A percentile compares a stretch with the other conserved stretches of the same genome.
Conservation (phyloP, 179 eudicot genomes). For the Beta corolliflora region DNA sequence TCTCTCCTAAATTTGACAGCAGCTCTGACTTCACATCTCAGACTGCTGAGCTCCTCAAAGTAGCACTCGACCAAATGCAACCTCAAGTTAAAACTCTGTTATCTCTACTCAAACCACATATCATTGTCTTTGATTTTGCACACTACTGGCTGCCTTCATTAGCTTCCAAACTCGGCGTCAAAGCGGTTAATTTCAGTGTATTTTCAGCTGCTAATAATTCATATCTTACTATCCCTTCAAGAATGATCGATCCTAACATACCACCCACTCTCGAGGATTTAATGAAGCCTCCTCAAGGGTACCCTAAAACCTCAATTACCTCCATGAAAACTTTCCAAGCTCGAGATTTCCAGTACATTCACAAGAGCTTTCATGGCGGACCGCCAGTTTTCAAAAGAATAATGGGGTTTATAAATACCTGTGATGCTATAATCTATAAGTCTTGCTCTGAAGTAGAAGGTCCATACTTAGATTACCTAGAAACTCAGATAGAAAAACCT, state of each 20-base stretch:
- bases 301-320: too few species aligned
- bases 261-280: too few species aligned
- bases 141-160: constrained; percentile 17
- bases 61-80: constrained; percentile 1
- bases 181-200: too few species aligned
- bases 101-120: constrained; percentile 38
- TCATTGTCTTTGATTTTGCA: constrained; percentile 47
- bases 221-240: too few species aligned
- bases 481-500: constrained; percentile 38
- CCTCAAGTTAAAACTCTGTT: constrained; percentile 46
- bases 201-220: too few species aligned
- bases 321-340: constrained; percentile 42
- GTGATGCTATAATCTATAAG: constrained; percentile 42
- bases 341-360: constrained; percentile 35
- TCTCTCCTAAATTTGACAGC: constrained; percentile 39
- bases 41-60: constrained; percentile 37
- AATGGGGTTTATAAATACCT: constrained; percentile 11
- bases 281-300: too few species aligned
- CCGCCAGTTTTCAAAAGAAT: constrained; percentile 21
- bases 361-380: constrained; percentile 36
- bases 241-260: too few species aligned
- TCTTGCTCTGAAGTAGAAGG: constrained; percentile 27
- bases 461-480: constrained; percentile 36
- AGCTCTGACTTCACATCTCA: constrained; percentile 37
- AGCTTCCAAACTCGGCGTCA: too few species aligned